phyloP scores from a whole-genome alignment of 805 yeast genomes.

The Clavispora phyllophila region DNA sequence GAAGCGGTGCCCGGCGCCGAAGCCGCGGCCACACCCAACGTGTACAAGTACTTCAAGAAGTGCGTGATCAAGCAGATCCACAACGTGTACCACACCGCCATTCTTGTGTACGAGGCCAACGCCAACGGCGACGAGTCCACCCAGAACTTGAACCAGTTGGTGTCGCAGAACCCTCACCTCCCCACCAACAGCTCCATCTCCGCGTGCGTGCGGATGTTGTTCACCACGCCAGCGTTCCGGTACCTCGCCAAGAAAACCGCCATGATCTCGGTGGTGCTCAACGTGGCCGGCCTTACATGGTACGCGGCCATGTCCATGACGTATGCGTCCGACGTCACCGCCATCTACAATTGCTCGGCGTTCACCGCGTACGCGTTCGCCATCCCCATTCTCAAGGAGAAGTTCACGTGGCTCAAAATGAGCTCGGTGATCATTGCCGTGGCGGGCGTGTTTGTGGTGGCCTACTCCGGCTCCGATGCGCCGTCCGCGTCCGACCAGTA shows the following conservation, averaged over 20 bases:
- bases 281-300: constrained; percentile 80
- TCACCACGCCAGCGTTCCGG: constrained; percentile 41
- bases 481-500: constrained; percentile 24
- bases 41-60: constrained; percentile 29
- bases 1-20: no score
- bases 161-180: constrained; percentile 33
- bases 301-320: constrained; percentile 77
- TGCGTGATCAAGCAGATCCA: constrained; percentile 38
- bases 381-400: constrained; percentile 65
- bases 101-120: constrained; percentile 38
- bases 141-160: constrained; percentile 27
- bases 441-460: constrained; percentile 71
- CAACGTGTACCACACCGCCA: constrained; percentile 40
- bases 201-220: constrained; percentile 31
- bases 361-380: constrained; percentile 85
- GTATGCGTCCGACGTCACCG: constrained; percentile 82
- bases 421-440: constrained; percentile 68
- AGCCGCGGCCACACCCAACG: constrained; percentile 1
- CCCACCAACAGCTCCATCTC: constrained; percentile 28
- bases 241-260: constrained; percentile 43
- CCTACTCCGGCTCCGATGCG: constrained; percentile 50
- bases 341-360: constrained; percentile 86
- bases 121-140: constrained; percentile 32
- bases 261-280: constrained; percentile 52
- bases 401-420: constrained; percentile 57